A percentile compares a stretch with the other conserved stretches of the same genome.
These are phyloP conservation scores for Lodderomyces oxycetoniae DNA, from an alignment of 1,139 yeast species.

Conservation along the genomic window DNA sequence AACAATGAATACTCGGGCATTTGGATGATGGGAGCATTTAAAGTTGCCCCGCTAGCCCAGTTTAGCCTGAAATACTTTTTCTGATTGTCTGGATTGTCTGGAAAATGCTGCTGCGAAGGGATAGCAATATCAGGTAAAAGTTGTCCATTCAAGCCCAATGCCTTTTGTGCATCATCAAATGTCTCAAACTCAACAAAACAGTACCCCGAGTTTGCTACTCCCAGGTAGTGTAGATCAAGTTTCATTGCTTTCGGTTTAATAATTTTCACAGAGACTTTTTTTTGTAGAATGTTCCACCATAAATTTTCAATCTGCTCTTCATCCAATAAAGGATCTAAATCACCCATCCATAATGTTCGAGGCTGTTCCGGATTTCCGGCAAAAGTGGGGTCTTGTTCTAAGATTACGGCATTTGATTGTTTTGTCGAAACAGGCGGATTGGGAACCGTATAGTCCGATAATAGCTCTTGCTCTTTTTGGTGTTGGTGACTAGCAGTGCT, in stretches of 20 bases:
- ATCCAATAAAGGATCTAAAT: conserved; percentile 69
- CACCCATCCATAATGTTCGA: conserved; percentile 75
- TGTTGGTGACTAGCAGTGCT: conserved; percentile 43
- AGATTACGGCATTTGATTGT: conserved; percentile 27
- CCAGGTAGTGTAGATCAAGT: conserved; percentile 23
- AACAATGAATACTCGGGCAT: conserved; percentile 59
- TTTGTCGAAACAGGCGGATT: conserved; percentile 41
- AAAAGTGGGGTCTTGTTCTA: conserved; percentile 11
- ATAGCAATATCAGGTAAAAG: conserved; percentile 54
- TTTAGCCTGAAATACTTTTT: conserved; percentile 61
- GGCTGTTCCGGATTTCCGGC: conserved; percentile 29
- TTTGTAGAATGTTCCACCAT: conserved; percentile 49
- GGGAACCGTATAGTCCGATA: conserved; percentile 37
- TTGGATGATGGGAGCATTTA: conserved; percentile 47
- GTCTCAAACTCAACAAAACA: conserved; percentile 68
- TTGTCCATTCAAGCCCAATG: conserved; percentile 60
- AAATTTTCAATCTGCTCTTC: conserved; percentile 54
- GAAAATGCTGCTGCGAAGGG: conserved; percentile 42
- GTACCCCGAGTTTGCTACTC: conserved; percentile 59
- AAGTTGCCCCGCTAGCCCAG: conserved; percentile 70
- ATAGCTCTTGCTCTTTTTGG: conserved; percentile 43
- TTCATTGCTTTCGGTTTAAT: conserved; percentile 42
- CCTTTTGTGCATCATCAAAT: conserved; percentile 61
- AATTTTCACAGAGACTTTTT: conserved; percentile 46
- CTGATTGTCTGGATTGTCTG: conserved; percentile 48